Conservation (phyloP, 2,329 filamentous ascomycete species). For the Pestalotiopsis sp. region DNA sequence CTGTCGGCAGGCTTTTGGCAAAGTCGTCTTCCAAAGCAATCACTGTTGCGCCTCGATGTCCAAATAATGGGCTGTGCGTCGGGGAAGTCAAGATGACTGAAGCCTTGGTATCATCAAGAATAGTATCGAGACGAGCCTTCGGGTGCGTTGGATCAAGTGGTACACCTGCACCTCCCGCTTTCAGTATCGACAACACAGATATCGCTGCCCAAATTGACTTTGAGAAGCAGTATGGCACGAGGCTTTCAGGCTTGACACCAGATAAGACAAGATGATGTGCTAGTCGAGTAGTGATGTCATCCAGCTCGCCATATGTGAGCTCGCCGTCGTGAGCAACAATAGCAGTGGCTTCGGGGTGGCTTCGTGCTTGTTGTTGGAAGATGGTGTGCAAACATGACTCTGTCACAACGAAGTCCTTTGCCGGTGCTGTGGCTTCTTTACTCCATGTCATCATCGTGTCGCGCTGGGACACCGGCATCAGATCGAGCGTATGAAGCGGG, state of each 20-base stretch:
- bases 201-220: constrained; percentile 39
- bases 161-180: constrained; percentile 38
- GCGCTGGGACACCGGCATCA: background rate
- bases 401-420: background rate
- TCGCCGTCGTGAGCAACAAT: constrained; percentile 13
- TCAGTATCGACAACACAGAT: constrained; percentile 36
- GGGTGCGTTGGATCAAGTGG: constrained; percentile 42
- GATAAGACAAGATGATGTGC: constrained; percentile 30
- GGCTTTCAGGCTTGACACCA: constrained; percentile 34
- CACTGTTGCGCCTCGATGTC: constrained; percentile 16
- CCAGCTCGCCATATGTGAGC: constrained; percentile 16
- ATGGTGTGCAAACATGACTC: constrained; percentile 12
- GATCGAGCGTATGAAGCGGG: background rate
- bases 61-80: constrained; percentile 14
- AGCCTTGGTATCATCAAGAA: constrained; percentile 19
- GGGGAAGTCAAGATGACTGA: constrained; percentile 20
- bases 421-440: background rate
- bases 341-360: background rate
- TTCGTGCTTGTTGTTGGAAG: constrained; percentile 8
- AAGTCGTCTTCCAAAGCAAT: constrained; percentile 14
- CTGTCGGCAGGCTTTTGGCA: background rate
- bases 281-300: constrained; percentile 22
- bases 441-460: constrained; percentile 12
- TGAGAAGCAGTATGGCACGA: constrained; percentile 37
- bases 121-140: constrained; percentile 23